A percentile compares a stretch with the other conserved stretches of the same genome.
phyloP scores from a whole-genome alignment of 257 asterid species.

The Penstemon davidsonii region DNA sequence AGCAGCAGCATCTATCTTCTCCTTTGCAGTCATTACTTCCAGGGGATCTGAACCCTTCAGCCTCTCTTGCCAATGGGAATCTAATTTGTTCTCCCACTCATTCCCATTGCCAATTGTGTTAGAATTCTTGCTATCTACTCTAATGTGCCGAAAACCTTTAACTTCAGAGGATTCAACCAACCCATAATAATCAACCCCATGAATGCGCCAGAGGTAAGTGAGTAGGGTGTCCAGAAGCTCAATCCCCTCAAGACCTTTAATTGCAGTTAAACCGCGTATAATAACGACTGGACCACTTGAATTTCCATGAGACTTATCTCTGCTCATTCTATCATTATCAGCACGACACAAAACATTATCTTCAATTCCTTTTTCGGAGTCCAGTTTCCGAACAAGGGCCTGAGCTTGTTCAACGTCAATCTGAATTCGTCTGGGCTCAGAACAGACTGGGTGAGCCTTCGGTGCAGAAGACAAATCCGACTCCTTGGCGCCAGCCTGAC shows the following conservation, averaged over 20 bases:
- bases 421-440: constrained; percentile 78
- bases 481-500: constrained; percentile 59
- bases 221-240: constrained; percentile 92
- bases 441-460: constrained; percentile 77
- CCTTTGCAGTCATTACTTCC: constrained; percentile 90
- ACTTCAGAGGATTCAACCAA: constrained; percentile 78
- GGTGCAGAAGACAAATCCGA: constrained; percentile 71
- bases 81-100: constrained; percentile 86
- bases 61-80: constrained; percentile 87
- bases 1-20: constrained; percentile 88
- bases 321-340: constrained; percentile 73
- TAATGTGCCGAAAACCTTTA: constrained; percentile 86
- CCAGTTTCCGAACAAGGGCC: constrained; percentile 82
- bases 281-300: constrained; percentile 91
- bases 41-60: constrained; percentile 84
- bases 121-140: constrained; percentile 64
- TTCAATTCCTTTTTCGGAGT: constrained; percentile 82
- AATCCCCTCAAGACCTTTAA: constrained; percentile 91
- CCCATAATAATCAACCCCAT: constrained; percentile 95
- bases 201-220: constrained; percentile 97
- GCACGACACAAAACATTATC: constrained; percentile 74
- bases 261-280: constrained; percentile 68
- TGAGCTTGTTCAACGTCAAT: constrained; percentile 77
- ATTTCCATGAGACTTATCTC: constrained; percentile 85
- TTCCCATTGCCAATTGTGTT: constrained; percentile 57